Base-by-base conservation (phyloP, 192 early-diverging fungal species). In the Umbelopsis ramanniana region DNA sequence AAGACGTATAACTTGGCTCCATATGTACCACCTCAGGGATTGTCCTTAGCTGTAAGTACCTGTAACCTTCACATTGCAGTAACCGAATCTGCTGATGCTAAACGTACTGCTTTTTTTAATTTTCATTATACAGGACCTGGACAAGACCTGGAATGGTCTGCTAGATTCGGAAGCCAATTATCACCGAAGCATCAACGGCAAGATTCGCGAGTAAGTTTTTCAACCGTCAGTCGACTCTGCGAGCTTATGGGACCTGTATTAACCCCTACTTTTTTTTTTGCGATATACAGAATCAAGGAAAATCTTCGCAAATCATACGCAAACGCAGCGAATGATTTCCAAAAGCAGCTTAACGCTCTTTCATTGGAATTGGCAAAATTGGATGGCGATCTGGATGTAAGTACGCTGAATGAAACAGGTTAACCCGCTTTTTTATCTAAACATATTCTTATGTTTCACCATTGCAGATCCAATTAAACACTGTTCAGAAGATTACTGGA, bases 1-100 rank as follows among this genome's bases (percentile, higher is more conserved):
- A 95, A 93, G 74, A 98, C 97, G 0, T 98, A 98, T 78, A 94
- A 96, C 57, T 81, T 98, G 53, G 83, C 86, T 33, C 89, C 94
- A 15, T 98, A 97, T 75, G 73, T 82, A 68, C 95, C 97, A 35
- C 93, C 93, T 50, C 72, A 79, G 4, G 96, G 95, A 5, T 75
- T 93, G 43, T 85, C 88, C 6, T 78, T 86, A 21, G 67, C 75
- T 24, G 90, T 91, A 79, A 69, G 50, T 47, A 68, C 40, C 40
- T 11, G 1, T 43, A 12, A 73, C 37, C 15, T 23, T 53, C 5
- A 21, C 17, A 48, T 12, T 4, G 23, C 6, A 60, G 11, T 55
- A 46, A 55, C 35, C 46, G 67, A 63, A 46, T 8, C 2, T 69
- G 23, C 17, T 23, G 33, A 52, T 52, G 22, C 17, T 23, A 37